Evolutionary conservation across 2,329 filamentous ascomycete species (phyloP), one percentile per base, ranked within the genome.

Genomic region (Ilyonectria robusta): DNA sequence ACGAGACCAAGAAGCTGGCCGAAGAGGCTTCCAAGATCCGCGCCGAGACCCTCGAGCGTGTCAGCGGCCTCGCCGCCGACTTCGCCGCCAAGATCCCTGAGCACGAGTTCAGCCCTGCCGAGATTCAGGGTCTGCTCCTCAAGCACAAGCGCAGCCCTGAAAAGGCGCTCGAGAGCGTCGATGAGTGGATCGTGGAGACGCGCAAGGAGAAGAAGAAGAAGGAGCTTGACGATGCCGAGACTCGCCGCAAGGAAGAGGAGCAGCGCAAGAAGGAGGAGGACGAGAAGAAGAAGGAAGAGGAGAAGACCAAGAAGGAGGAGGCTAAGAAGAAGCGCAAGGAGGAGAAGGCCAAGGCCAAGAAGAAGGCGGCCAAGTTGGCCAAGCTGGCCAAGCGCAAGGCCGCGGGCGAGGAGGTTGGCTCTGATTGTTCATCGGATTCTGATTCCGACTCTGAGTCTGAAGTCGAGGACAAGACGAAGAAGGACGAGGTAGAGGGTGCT

Each of bases 71-170:
- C n/a, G 85, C 88, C 1, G 61, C 75, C 13, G 72, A 82, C 58
- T 91, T 91, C 65, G 82, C 85, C 1, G 72, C 79, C 9, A 81
- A 80, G 75, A 81, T 90, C n/a, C 88, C 88, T 0, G 81, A 82
- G 31, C 79, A 84, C 48, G 84, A 88, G 74, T 90, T 90, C 74
- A 88, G 85, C 59, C 88, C 88, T 0, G 88, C 88, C 6, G 88
- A 91, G 78, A 83, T 91, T 6, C 88, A 90, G 75, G 88, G 88
- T 6, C 85, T 85, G 62, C 80, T 91, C 55, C 81, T 91, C 67
- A 84, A 84, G 72, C 79, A 89, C 73, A 90, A 90, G 81, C 83
- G 84, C 10, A 78, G 83, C 62, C 85, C 88, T 0, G 79, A 83
- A 40, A 81, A 77, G 1, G 88, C 86, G 0, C 79, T 90, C 4